Conservation (phyloP, 2,329 filamentous ascomycete genomes). For the Daldinia eschscholtzii region DNA sequence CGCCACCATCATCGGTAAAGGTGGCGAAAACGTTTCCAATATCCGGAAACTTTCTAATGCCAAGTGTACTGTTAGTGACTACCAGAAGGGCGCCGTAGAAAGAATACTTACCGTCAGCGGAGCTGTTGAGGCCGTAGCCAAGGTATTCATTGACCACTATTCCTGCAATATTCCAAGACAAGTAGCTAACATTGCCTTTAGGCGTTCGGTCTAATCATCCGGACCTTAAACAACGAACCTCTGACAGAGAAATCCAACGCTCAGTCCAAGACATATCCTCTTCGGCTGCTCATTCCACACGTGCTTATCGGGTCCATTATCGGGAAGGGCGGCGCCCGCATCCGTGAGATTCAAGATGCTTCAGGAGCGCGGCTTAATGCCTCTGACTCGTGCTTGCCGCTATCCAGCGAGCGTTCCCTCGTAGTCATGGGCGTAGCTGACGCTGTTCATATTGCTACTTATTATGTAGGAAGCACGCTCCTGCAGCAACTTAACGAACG, state of each 20-base stretch:
- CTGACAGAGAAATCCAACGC: slow-evolving; percentile 88
- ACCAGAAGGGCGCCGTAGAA: slow-evolving; percentile 95
- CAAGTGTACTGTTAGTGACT: slow-evolving; percentile 99
- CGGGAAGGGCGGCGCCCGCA: slow-evolving; percentile 94
- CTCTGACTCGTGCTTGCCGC: slow-evolving; percentile 91
- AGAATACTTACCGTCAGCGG: slow-evolving; percentile 98
- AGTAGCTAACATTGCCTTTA: slow-evolving; percentile 54
- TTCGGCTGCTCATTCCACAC: slow-evolving; percentile 94
- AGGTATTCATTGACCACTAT: slow-evolving; percentile 69
- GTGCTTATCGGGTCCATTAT: slow-evolving; percentile 99
- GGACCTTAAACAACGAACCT: slow-evolving; percentile 97
- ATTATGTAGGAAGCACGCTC: slow-evolving; percentile 98
- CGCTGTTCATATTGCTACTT: slow-evolving; percentile 98
- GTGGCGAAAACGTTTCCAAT: slow-evolving; percentile 97
- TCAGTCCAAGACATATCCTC: slow-evolving; percentile 96
- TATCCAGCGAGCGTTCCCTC: slow-evolving; percentile 96
- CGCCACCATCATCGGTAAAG: slow-evolving; percentile 97
- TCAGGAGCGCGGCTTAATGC: slow-evolving; percentile 97
- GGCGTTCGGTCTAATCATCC: slow-evolving; percentile 98
- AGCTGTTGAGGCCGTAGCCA: slow-evolving; percentile 94
- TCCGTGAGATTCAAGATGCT: slow-evolving; percentile 97
- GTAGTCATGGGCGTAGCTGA: slow-evolving; percentile 98
- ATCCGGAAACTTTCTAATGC: slow-evolving; percentile 95
- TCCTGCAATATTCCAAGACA: slow-evolving; percentile 12
- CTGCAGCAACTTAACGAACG: slow-evolving; percentile 97